These are phyloP conservation scores for Ophiostoma tasmaniense DNA, from an alignment of 2,329 filamentous ascomycete genomes.

Conservation along the genomic window DNA sequence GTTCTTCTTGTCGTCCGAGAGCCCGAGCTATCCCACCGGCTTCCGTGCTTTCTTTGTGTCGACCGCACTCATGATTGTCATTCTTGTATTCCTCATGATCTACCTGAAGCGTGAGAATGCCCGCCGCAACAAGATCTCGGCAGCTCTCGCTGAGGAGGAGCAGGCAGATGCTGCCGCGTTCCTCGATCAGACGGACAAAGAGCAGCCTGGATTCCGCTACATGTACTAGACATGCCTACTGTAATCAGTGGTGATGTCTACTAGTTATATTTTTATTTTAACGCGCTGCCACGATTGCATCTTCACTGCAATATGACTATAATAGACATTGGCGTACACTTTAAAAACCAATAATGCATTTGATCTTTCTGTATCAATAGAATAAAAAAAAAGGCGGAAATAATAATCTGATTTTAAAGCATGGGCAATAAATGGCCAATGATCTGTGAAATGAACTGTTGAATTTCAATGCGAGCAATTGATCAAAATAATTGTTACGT, in stretches of 20 bases:
- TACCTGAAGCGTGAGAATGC: conserved; percentile 26
- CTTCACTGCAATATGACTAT: too few relatives aligned
- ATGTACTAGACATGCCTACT: conserved; percentile 5
- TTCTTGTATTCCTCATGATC: conserved; percentile 41
- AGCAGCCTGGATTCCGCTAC: conserved; percentile 17
- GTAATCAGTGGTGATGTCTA: neutral
- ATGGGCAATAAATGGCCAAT: neutral
- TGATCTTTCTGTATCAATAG: too few relatives aligned
- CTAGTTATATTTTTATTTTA: neutral
- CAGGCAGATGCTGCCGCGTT: conserved; percentile 12
- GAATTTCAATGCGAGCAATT: neutral
- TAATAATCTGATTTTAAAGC: too few relatives aligned
- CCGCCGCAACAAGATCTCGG: conserved; percentile 10
- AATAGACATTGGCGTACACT: too few relatives aligned
- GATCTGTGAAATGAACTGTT: neutral
- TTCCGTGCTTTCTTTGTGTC: conserved; percentile 59
- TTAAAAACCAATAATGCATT: too few relatives aligned
- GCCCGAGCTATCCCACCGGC: conserved; percentile 52
- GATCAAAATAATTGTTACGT: neutral
- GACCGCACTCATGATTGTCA: conserved; percentile 43
- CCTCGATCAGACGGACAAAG: conserved; percentile 16
- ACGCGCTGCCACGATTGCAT: too few relatives aligned
- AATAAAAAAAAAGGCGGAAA: too few relatives aligned
- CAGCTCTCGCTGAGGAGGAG: conserved; percentile 9
- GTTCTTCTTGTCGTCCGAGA: conserved; percentile 49